Evolutionary conservation across 2,329 filamentous ascomycete genomes (phyloP), one percentile per base, ranked within the genome.

Genomic region (Escovopsis sp.): DNA sequence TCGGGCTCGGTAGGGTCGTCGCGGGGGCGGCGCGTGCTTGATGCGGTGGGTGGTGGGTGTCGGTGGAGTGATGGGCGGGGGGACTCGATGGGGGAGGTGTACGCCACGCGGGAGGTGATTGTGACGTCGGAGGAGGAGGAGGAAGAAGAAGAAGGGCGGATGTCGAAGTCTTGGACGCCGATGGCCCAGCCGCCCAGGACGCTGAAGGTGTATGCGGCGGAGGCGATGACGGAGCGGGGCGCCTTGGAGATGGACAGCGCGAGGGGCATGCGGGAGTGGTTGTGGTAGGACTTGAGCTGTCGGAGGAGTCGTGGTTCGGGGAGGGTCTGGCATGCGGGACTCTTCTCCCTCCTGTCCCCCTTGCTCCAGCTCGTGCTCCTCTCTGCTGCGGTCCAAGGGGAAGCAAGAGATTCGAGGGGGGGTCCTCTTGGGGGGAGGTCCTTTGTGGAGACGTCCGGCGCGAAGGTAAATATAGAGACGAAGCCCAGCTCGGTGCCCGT

Each of bases 141-240:
- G n/a, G n/a, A n/a, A n/a, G n/a, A n/a, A n/a, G n/a, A n/a, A n/a
- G 52, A 46, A 5, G 52, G 48, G 1, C 49, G 56, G 30, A 93
- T 67, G 39, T 79, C 76, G 30, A 94, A 62, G 54, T 94, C 88
- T 54, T 96, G 88, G n/a, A 96, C 72, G 2, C 86, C 87, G 13
- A 94, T 70, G 7, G 81, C 86, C 83, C 87, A 94, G 19, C 86
- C 86, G 30, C 75, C 76, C 3, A 78, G 65, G 2, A 81, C 80
- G 13, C 79, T 76, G 43, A 92, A 75, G 0, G 83, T 82, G 53
- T 93, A 94, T 1, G 84, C 87, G 39, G 94, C 81, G 0, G 83
- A 86, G 2, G 84, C 80, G n/a, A 85, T 70, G 14, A 84, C 71
- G 10, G 70, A 71, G 4, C 63, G 60, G 1, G 70, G 53, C 12